Conservation (phyloP, 2,329 filamentous ascomycete species). For the Ophiostoma quercus region DNA sequence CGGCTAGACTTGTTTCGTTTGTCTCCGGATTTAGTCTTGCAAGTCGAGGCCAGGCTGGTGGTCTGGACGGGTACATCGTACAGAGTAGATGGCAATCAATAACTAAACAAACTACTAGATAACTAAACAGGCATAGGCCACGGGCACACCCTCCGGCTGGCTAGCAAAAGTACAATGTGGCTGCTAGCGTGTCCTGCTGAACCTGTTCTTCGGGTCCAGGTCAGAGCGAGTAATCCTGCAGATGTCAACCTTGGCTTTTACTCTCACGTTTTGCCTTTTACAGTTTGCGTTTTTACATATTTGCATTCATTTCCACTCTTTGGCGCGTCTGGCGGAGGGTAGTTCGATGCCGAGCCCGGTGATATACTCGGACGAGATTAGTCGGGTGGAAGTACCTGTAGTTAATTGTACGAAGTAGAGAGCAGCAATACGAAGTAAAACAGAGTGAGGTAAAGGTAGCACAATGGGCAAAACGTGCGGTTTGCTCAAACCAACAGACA, state of each 20-base stretch:
- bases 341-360: not conserved
- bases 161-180: not conserved
- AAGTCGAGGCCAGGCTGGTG: not conserved
- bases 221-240: not conserved
- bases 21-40: not conserved
- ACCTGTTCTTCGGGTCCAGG: not conserved
- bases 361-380: conserved; percentile 3
- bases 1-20: not conserved
- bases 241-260: not conserved
- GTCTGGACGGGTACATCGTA: not conserved
- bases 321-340: not conserved
- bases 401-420: not conserved
- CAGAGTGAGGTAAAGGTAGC: not conserved
- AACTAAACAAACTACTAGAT: not conserved
- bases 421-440: not conserved
- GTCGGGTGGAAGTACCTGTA: not conserved
- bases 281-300: not conserved
- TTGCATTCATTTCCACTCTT: not conserved
- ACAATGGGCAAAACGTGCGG: not conserved
- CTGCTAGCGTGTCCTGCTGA: not conserved
- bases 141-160: not conserved
- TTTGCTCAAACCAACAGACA: not conserved
- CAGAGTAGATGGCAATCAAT: not conserved
- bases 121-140: not conserved
- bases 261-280: too few relatives aligned